Base-by-base conservation (phyloP, 2,329 filamentous ascomycete genomes). In the Aspergillus uvarum region DNA sequence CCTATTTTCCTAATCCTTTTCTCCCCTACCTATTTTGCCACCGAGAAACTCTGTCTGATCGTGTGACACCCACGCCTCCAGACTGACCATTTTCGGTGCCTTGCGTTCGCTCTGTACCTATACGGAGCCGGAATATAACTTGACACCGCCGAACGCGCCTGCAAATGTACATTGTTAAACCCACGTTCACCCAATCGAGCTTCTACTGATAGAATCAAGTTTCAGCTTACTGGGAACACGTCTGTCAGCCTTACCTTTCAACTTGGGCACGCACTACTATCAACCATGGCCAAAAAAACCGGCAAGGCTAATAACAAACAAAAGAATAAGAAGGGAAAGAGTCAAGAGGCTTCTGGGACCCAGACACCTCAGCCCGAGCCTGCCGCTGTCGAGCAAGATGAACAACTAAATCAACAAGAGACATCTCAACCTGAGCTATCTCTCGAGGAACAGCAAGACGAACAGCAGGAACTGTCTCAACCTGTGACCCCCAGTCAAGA, bases 261-360 rank as follows among this genome's bases (percentile, higher is more conserved):
- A 60, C 62, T 72, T 71, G 69, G 71, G 71, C 71, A 71, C 71
- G 62, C 66, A 72, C 70, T 67, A 67, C 59, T 19, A 75, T 75
- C 35, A 60, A 62, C 32, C 59, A 67, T 67, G 63, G 67, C 63
- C 66, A 73, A 73, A 61, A 54, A 59, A 56, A 75, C 72, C 54
- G 64, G 61, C 65, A 75, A 73, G 65, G 58, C 66, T 49, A 61
- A 59, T 49, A 61, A 47, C 52, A 73, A 72, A 62, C 64, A 67
- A 62, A 73, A 73, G 66, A 67, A 67, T 72, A 74, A 74, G 63
- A 74, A 73, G 70, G 60, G 56, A 51, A 74, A 74, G 67, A 65
- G 52, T 54, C 70, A 73, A 60, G 72, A 74, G 51, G 56, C 53
- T 42, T 59, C 66, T 59, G 70, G 69, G 54, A 62, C 61, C 56